A percentile compares a stretch with the other conserved stretches of the same genome.
phyloP scores from a whole-genome alignment of 2,329 filamentous ascomycete genomes.

The Spiromastix sp. region DNA sequence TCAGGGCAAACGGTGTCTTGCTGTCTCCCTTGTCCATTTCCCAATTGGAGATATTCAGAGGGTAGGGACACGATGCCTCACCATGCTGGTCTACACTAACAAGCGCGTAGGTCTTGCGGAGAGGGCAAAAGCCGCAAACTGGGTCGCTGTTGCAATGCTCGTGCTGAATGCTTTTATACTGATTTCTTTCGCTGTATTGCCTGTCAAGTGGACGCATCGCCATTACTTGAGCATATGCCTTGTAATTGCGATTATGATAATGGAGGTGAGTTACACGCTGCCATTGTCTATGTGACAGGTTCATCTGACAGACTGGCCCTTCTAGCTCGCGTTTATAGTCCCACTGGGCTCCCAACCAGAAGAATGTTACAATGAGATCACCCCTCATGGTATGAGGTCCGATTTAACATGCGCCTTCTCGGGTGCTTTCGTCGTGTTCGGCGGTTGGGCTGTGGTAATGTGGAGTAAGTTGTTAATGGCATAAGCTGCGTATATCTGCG shows the following conservation, averaged over 20 bases:
- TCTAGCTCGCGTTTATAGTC: constrained; percentile 77
- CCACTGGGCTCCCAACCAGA: constrained; percentile 68
- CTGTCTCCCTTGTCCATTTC: constrained; percentile 83
- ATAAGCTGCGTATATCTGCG: too few species aligned
- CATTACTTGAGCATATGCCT: constrained; percentile 91
- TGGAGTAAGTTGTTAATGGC: too few species aligned
- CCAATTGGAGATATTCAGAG: constrained; percentile 60
- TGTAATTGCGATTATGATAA: constrained; percentile 61
- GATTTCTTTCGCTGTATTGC: constrained; percentile 67
- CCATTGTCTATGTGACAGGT: background rate
- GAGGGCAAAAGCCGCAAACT: constrained; percentile 61
- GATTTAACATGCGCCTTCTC: constrained; percentile 77
- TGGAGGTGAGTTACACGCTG: constrained; percentile 53
- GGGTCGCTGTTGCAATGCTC: constrained; percentile 67
- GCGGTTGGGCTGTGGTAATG: constrained; percentile 72
- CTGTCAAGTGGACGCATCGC: constrained; percentile 77
- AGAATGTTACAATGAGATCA: constrained; percentile 82
- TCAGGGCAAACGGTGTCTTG: constrained; percentile 49
- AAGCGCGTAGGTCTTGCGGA: constrained; percentile 36
- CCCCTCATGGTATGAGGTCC: constrained; percentile 82
- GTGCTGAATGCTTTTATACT: constrained; percentile 66
- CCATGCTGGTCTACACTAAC: constrained; percentile 8
- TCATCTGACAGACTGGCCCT: constrained; percentile 3
- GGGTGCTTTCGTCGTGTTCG: constrained; percentile 73
- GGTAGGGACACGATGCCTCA: constrained; percentile 32